Evolutionary conservation across 1,284 basidiomycete species (phyloP).

Genomic region (Papiliotrema laurentii): DNA sequence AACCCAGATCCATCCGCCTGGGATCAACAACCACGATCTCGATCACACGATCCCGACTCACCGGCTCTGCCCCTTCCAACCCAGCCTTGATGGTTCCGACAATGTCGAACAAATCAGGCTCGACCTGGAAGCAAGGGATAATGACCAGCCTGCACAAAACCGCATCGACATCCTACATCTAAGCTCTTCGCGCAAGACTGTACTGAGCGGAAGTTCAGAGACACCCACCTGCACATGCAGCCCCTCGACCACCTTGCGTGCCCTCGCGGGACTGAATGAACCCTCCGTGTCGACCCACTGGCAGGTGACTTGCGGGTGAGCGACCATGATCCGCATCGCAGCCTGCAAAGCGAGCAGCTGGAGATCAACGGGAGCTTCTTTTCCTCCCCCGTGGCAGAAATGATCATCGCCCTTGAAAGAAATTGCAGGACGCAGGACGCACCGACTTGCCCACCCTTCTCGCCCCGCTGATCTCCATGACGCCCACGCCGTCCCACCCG

Average conservation of each 20-base stretch:
- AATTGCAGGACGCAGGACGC: conserved; percentile 7
- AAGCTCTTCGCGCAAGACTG: background rate
- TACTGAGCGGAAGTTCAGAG: background rate
- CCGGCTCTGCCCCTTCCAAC: background rate
- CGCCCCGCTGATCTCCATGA: conserved; percentile 38
- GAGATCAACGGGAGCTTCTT: background rate
- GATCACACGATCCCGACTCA: background rate
- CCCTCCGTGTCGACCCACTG: conserved; percentile 45
- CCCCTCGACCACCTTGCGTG: conserved; percentile 22
- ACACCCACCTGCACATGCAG: conserved; percentile 29
- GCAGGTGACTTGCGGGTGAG: conserved; percentile 21
- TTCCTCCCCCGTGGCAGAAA: too few species aligned
- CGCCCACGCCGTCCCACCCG: conserved; percentile 28
- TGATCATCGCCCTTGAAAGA: background rate
- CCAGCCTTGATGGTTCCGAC: conserved; percentile 11
- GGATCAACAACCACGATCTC: background rate
- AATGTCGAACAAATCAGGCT: conserved; percentile 30
- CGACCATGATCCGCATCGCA: conserved; percentile 22
- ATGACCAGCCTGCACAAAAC: conserved; percentile 33
- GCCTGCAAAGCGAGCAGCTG: conserved; percentile 42
- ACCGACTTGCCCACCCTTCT: conserved; percentile 41
- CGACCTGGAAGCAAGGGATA: conserved; percentile 30
- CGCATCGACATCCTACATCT: conserved; percentile 14
- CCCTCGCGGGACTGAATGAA: conserved; percentile 34
- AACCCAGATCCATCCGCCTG: background rate